A percentile compares a stretch with the other conserved stretches of the same genome.
Conservation (phyloP, 306 rosid species). For the Begonia peltatifolia region DNA sequence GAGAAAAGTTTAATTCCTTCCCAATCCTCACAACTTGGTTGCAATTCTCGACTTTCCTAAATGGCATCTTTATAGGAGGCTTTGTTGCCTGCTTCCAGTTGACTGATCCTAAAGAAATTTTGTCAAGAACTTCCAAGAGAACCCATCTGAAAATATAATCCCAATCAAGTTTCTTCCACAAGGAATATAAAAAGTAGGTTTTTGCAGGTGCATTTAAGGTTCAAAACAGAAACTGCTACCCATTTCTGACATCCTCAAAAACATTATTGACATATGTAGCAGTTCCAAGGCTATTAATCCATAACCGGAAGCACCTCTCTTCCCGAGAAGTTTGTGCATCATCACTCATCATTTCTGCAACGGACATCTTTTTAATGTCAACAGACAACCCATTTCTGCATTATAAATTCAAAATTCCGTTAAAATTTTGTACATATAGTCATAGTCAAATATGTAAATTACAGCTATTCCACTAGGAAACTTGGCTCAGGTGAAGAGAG, state of each 20-base stretch:
- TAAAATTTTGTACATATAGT: too few relatives aligned
- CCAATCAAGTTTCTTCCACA: slow-evolving; percentile 13
- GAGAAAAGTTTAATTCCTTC: slow-evolving; percentile 70
- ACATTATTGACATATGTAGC: slow-evolving; percentile 75
- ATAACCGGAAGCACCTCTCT: slow-evolving; percentile 93
- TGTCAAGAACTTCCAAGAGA: slow-evolving; percentile 94
- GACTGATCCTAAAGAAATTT: slow-evolving; percentile 72
- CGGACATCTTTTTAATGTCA: slow-evolving; percentile 53
- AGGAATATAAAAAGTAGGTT: background rate
- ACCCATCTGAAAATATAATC: slow-evolving; percentile 62
- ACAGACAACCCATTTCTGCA: slow-evolving; percentile 89
- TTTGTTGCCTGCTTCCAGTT: slow-evolving; percentile 94
- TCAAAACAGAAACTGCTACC: slow-evolving; percentile 32
- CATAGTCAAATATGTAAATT: too few relatives aligned
- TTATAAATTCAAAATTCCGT: background rate
- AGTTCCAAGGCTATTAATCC: slow-evolving; percentile 97
- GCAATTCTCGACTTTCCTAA: slow-evolving; percentile 96
- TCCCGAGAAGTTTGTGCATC: slow-evolving; percentile 93
- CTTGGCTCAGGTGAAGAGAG: too few relatives aligned
- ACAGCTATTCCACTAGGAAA: too few relatives aligned
- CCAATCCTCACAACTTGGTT: slow-evolving; percentile 89
- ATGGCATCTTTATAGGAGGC: slow-evolving; percentile 99
- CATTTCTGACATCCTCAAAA: slow-evolving; percentile 94
- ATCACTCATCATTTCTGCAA: slow-evolving; percentile 98
- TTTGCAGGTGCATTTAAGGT: background rate